Evolutionary conservation across 441 rosid species (phyloP), one percentile per base, ranked within the genome.

Genomic region (Jatropha multifida): DNA sequence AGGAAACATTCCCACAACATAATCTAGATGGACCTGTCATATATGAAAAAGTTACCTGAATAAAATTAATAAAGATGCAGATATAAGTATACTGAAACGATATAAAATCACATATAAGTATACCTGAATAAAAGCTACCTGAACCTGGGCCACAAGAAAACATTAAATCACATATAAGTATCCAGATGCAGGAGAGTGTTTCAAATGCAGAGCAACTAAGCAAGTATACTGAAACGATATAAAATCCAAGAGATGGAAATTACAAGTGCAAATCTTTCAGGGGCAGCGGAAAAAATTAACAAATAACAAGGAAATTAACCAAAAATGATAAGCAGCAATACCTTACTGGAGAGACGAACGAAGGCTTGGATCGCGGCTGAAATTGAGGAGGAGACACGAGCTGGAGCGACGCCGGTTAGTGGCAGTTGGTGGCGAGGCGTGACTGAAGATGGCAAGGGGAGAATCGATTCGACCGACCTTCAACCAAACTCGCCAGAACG

Each of bases 41-140:
- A 20, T 1, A 18, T 9, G 17, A 26, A 5, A 18, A 64, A 20
- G 23, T 68, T 73, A 94, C 99, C 93, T 92, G 86, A 82, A 92
- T 90, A 82, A 90, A 96, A 80, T 82, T 82, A 64, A 92, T 64
- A 80, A 90, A 96, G 51, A 23, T 23, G 23, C 23, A 23, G 23
- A 23, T 23, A 23, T 23, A 23, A 23, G 23, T 23, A 23, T 23
- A 23, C 23, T 23, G 23, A 23, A 23, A 23, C 23, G 23, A 23
- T 23, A 23, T 23, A 23, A 23, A 23, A 23, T 23, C 23, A 23
- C 23, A 23, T 23, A 23, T 23, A 23, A 23, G 23, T 23, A 23
- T 23, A 23, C 23, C 23, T 23, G 23, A 23, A 0, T 23, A 23
- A 23, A 23, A 23, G 23, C 23, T 23, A 23, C 23, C 23, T 23